phyloP scores from a whole-genome alignment of 805 yeast genomes.

The Yamadazyma olivae region DNA sequence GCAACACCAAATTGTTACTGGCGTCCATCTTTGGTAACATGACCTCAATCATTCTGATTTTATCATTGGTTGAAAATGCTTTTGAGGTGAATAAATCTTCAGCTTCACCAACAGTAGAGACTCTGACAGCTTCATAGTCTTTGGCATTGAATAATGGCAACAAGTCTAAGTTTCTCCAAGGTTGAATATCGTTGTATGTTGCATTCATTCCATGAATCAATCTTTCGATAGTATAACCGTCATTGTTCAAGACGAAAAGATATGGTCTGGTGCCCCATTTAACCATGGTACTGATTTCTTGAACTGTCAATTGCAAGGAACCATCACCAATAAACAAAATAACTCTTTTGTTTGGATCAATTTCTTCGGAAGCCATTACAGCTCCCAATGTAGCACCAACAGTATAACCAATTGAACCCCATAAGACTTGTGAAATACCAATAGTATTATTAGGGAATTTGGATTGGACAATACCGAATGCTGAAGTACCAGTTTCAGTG shows the following conservation, averaged over 20 bases:
- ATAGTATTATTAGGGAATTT: constrained; percentile 59
- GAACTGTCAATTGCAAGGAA: constrained; percentile 70
- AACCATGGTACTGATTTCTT: constrained; percentile 67
- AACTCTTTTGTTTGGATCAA: constrained; percentile 59
- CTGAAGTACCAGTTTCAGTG: constrained; percentile 74
- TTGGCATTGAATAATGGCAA: constrained; percentile 60
- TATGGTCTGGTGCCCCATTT: constrained; percentile 67
- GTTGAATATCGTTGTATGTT: constrained; percentile 62
- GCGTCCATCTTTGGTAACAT: constrained; percentile 72
- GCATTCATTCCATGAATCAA: constrained; percentile 69
- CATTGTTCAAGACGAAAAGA: constrained; percentile 66
- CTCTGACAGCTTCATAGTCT: constrained; percentile 51
- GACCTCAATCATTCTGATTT: constrained; percentile 64
- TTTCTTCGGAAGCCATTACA: constrained; percentile 62
- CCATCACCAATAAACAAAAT: constrained; percentile 73
- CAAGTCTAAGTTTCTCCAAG: constrained; percentile 62
- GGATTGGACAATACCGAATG: constrained; percentile 66
- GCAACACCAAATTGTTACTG: constrained; percentile 52
- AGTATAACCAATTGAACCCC: constrained; percentile 75
- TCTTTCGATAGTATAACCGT: constrained; percentile 74
- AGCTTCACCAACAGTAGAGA: constrained; percentile 57
- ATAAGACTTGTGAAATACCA: constrained; percentile 71
- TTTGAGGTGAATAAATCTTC: constrained; percentile 45
- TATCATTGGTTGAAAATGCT: constrained; percentile 52
- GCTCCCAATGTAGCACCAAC: constrained; percentile 71